These are phyloP conservation scores for Colletotrichum truncatum DNA, from an alignment of 2,329 filamentous ascomycete genomes.

Conservation along the genomic window DNA sequence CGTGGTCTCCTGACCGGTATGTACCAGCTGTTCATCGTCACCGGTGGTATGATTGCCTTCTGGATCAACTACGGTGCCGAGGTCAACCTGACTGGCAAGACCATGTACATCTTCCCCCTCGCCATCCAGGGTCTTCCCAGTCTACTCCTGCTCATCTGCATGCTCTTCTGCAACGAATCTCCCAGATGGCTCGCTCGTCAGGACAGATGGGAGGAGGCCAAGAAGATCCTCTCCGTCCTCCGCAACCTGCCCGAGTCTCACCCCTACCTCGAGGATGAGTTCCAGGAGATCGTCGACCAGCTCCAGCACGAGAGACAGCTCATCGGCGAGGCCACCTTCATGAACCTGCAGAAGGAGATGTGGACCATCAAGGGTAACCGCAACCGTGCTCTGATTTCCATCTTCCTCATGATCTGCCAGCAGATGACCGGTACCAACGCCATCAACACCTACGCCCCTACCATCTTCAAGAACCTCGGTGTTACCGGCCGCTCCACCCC, in stretches of 20 bases:
- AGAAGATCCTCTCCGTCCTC: conserved; percentile 60
- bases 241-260: conserved; percentile 62
- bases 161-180: conserved; percentile 71
- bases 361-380: conserved; percentile 65
- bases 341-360: conserved; percentile 68
- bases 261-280: conserved; percentile 64
- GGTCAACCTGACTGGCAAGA: conserved; percentile 42
- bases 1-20: conserved; percentile 53
- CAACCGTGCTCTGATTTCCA: conserved; percentile 66
- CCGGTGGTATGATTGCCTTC: conserved; percentile 52
- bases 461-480: conserved; percentile 44
- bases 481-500: conserved; percentile 56
- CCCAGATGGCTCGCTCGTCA: conserved; percentile 72
- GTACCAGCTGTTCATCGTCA: conserved; percentile 57
- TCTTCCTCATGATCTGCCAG: conserved; percentile 67
- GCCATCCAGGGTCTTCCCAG: conserved; percentile 72
- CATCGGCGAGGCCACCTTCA: conserved; percentile 51
- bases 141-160: conserved; percentile 64
- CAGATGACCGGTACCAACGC: conserved; percentile 66
- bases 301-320: conserved; percentile 66
- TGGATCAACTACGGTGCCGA: conserved; percentile 62
- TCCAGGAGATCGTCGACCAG: conserved; percentile 63
- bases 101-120: conserved; percentile 57
- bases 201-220: conserved; percentile 72
- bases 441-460: conserved; percentile 49